Base-by-base conservation (phyloP, 1,284 basidiomycete species). In the Ceratobasidium sp. region DNA sequence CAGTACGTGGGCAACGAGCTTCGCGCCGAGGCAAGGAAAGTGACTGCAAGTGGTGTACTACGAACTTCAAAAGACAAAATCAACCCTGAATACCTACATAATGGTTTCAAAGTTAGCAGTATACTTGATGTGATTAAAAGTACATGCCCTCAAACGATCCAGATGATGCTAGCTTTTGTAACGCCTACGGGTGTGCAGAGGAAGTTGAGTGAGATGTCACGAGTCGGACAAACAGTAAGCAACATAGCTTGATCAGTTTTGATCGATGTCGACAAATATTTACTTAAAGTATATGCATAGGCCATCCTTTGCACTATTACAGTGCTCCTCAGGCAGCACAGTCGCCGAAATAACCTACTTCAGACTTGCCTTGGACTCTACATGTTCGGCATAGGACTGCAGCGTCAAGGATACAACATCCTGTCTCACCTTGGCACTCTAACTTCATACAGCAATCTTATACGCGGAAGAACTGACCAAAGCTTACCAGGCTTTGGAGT, bases 371-470 rank as follows among this genome's bases (percentile, higher is more conserved):
- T 79, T n/a, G 78, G 75, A 0, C 72, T 81, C 2, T 83, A 81
- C 61, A 76, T 83, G 3, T 81, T 80, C 61, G 79, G 78, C 0
- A 77, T 77, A 0, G 80, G 80, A 0, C 76, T 78, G 0, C 74
- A 76, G 16, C 77, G 80, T 1, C 81, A 82, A 72, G 70, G 71
- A 0, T 78, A 81, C 21, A 70, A 74, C 21, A 77, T 81, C 2
- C 48, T 80, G 18, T 76, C 76, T 0, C 77, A 76, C 41, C 30
- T 81, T 0, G 78, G 80, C 0, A 50, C 79, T 0, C 72, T 72
- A 3, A 76, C 77, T 26, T 80, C 79, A 62, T 81, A 81, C 59
- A 36, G 75, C 0, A 77, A 53, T 2, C 57, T 80, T 1, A 73
- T 70, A 26, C 59, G 59, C 1, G 41, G 59, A 16, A 32, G n/a